These are phyloP conservation scores for Tylopilus felleus DNA, from an alignment of 768 basidiomycete genomes.

Conservation along the genomic window DNA sequence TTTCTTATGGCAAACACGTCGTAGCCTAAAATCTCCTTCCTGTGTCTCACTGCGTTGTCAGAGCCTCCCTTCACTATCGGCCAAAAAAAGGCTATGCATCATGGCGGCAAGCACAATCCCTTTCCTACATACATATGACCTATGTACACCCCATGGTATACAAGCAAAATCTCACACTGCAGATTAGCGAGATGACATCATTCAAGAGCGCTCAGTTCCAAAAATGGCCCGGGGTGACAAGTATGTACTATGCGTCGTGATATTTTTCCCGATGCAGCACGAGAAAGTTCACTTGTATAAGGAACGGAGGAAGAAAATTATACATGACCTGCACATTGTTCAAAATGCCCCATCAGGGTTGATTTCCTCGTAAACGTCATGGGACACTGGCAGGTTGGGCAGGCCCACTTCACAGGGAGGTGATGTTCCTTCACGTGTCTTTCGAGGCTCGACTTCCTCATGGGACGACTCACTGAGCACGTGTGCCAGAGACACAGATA, in stretches of 20 bases:
- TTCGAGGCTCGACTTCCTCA: conserved; percentile 5
- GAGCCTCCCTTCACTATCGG: too few species aligned
- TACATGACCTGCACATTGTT: not conserved
- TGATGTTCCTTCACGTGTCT: conserved; percentile 5
- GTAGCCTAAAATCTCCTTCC: too few species aligned
- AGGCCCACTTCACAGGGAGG: not conserved
- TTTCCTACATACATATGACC: too few species aligned
- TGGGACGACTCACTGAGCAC: not conserved
- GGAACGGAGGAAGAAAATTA: not conserved
- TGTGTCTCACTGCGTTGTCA: too few species aligned
- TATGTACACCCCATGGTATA: too few species aligned
- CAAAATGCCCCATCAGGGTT: not conserved
- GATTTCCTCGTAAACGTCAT: conserved; percentile 1
- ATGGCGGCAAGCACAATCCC: too few species aligned
- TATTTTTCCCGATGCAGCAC: not conserved
- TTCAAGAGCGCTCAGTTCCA: too few species aligned
- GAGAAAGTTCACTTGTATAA: not conserved
- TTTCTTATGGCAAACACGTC: too few species aligned
- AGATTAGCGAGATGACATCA: too few species aligned
- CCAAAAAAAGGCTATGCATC: too few species aligned
- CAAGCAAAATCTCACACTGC: too few species aligned
- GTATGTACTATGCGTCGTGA: not conserved
- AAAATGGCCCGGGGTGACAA: too few species aligned
- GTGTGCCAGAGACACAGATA: not conserved
- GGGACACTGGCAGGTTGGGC: conserved; percentile 4